Evolutionary conservation across 2,329 filamentous ascomycete species (phyloP).

Genomic region (Catunica adiposa): DNA sequence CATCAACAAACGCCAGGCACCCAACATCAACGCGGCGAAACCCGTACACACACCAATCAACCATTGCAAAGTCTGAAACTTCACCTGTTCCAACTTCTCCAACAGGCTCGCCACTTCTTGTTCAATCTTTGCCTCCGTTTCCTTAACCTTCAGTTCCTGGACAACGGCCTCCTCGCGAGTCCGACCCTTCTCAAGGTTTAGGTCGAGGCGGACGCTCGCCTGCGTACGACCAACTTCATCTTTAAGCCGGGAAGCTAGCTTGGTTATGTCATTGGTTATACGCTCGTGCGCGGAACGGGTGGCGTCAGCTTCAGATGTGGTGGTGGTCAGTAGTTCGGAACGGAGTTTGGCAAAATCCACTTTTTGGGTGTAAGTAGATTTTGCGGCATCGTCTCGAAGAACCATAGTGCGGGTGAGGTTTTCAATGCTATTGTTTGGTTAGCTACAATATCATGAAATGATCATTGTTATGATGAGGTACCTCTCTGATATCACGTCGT

Average conservation of each 20-base stretch:
- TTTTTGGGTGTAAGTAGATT: constrained; percentile 69
- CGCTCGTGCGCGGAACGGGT: constrained; percentile 84
- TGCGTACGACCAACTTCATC: constrained; percentile 93
- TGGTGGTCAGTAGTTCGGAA: constrained; percentile 79
- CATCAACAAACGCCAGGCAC: constrained; percentile 56
- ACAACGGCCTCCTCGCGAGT: constrained; percentile 92
- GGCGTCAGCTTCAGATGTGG: constrained; percentile 77
- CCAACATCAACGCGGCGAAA: constrained; percentile 48
- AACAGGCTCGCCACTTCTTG: constrained; percentile 83
- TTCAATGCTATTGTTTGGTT: constrained; percentile 51
- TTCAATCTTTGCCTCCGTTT: constrained; percentile 96
- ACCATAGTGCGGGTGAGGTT: constrained; percentile 98
- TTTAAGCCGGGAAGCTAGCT: constrained; percentile 72
- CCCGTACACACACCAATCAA: constrained; percentile 70
- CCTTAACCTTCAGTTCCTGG: constrained; percentile 95
- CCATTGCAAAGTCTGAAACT: constrained; percentile 97
- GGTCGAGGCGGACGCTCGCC: constrained; percentile 75
- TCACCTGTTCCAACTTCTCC: constrained; percentile 90
- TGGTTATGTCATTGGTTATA: constrained; percentile 84
- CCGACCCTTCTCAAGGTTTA: constrained; percentile 91
- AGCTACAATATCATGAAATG: background rate
- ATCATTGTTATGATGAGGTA: constrained; percentile 20
- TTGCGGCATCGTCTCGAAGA: constrained; percentile 77
- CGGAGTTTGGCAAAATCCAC: constrained; percentile 96
- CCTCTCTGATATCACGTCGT: constrained; percentile 94